Base-by-base conservation (phyloP, 2,329 filamentous ascomycete genomes). In the Aspergillus uvarum region DNA sequence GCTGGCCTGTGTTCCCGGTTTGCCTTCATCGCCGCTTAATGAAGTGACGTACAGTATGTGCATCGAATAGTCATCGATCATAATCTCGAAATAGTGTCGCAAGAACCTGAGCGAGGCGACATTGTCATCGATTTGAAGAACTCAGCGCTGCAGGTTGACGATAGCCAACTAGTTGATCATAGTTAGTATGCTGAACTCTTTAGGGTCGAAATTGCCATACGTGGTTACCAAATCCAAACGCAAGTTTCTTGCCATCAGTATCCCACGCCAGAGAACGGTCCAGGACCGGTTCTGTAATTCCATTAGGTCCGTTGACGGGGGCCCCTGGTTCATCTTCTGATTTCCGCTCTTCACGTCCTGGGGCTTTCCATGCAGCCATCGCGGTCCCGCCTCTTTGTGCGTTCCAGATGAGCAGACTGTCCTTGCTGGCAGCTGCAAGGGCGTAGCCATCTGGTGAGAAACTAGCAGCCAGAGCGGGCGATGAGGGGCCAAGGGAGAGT, bases 171-270 rank as follows among this genome's bases (percentile, higher is more conserved):
- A 50, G 47, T 44, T 19, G 10, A 31, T 12, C 14, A 32, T 26
- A 7, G 31, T 63, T 26, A 67, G 63, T 47, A 55, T 35, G 6
- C 24, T 47, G 50, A 21, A 12, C 10, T 14, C 49, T 32, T 42
- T 60, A 56, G 61, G 44, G 54, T 47, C 44, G 24, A 21, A 26
- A 47, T 59, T 19, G 53, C 67, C 73, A 47, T 73, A 83, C 81
- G 77, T 82, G 78, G 63, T 76, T 78, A 31, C 77, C 78, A 59
- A 81, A 76, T 26, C 79, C 80, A 66, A 82, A 81, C 2, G 79
- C 80, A 59, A 85, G 73, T 65, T 78, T 82, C 66, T 81, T 81
- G n/a, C 82, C 81, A 68, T 84, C 80, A 12, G 74, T 75, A 68
- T 83, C 82, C 83, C 83, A 85, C 31, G 76, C 77, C 54, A 85